Evolutionary conservation across 2,329 filamentous ascomycete species (phyloP).

Genomic region (Pyrenophora seminiperda): DNA sequence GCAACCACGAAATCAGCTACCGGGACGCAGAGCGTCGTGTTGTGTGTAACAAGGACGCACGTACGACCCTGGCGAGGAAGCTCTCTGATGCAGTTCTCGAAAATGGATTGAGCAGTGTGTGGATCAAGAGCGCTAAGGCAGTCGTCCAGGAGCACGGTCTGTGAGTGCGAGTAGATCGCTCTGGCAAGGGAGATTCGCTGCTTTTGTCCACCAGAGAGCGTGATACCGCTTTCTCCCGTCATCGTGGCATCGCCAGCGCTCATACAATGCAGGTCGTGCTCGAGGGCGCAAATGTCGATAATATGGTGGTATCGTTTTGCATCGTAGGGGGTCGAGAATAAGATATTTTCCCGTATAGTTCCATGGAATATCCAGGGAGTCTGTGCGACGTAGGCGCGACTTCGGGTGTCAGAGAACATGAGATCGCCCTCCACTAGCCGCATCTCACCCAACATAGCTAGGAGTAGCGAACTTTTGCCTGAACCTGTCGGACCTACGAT

Average conservation of each 20-base stretch:
- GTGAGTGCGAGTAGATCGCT: conserved; percentile 53
- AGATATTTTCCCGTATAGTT: conserved; percentile 12
- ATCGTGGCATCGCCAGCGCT: conserved; percentile 10
- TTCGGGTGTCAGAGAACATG: neutral
- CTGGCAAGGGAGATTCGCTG: conserved; percentile 45
- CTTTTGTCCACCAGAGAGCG: conserved; percentile 55
- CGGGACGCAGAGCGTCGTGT: conserved; percentile 44
- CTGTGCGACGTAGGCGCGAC: conserved; percentile 1
- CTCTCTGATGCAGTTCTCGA: conserved; percentile 13
- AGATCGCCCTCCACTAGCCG: neutral
- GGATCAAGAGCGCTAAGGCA: conserved; percentile 54
- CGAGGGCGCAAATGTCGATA: conserved; percentile 12
- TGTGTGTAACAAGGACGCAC: conserved; percentile 79
- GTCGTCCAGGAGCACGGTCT: conserved; percentile 54
- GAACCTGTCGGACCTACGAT: neutral
- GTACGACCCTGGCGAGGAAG: conserved; percentile 57
- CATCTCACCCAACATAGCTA: neutral
- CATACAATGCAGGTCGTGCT: conserved; percentile 4
- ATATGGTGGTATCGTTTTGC: conserved; percentile 9
- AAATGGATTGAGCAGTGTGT: conserved; percentile 7
- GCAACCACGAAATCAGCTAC: neutral
- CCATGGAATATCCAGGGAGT: conserved; percentile 15
- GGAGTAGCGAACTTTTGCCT: neutral
- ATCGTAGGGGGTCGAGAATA: conserved; percentile 2
- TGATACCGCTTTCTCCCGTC: conserved; percentile 23